Percentiles rank a stretch among this genome's conserved stretches.
Conservation (phyloP, 805 yeast species). For the Yamadazyma phyllophila region DNA sequence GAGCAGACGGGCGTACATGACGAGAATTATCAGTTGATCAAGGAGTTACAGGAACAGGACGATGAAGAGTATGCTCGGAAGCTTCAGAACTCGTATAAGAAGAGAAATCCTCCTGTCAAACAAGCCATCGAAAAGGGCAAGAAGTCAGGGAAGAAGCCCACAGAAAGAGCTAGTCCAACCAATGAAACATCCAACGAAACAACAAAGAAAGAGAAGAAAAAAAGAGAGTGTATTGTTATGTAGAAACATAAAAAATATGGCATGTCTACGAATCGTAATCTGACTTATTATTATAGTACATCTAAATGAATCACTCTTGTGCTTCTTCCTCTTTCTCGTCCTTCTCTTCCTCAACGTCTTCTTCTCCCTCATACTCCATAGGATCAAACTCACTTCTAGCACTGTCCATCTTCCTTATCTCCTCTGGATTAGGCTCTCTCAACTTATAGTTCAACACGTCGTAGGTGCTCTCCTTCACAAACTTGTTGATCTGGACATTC, state of each 20-base stretch:
- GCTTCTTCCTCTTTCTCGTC: slow-evolving; percentile 15
- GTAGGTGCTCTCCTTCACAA: slow-evolving; percentile 53
- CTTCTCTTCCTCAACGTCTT: slow-evolving; percentile 32
- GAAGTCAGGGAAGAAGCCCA: slow-evolving; percentile 4
- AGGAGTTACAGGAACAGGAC: slow-evolving; percentile 56
- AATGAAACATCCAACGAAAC: no score
- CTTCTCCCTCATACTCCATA: slow-evolving; percentile 67
- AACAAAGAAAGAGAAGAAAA: slow-evolving; percentile 16
- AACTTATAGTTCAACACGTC: slow-evolving; percentile 62
- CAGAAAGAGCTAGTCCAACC: no score
- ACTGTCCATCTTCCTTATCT: slow-evolving; percentile 64
- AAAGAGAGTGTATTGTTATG: slow-evolving; percentile 22
- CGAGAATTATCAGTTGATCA: slow-evolving; percentile 35
- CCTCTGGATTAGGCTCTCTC: slow-evolving; percentile 72
- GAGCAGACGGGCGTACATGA: slow-evolving; percentile 7
- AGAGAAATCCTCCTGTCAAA: slow-evolving; percentile 7
- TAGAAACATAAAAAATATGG: slow-evolving; percentile 10
- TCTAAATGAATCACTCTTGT: background rate
- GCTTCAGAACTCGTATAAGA: slow-evolving; percentile 36
- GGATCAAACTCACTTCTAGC: slow-evolving; percentile 73
- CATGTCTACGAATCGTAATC: background rate
- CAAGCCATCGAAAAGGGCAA: background rate
- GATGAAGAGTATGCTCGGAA: slow-evolving; percentile 49
- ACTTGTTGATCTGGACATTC: slow-evolving; percentile 50
- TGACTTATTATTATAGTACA: background rate